Conservation (phyloP, 164 flowering plant species). For the Platanus orientalis region DNA sequence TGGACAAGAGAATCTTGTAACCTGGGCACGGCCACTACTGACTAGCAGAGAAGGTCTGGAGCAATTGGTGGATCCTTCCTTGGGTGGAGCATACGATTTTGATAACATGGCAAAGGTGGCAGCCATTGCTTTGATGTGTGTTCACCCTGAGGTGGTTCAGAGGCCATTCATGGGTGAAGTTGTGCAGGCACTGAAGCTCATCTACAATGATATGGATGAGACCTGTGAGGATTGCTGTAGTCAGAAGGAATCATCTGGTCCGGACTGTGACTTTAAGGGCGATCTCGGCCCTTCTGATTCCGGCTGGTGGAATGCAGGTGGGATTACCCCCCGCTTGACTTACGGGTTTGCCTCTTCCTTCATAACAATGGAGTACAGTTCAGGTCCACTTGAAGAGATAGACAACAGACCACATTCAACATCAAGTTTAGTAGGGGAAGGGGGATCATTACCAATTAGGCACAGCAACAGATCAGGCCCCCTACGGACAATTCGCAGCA, state of each 20-base stretch:
- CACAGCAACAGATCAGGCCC: constrained; percentile 70
- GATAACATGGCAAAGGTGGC: constrained; percentile 1
- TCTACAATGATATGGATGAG: constrained; percentile 48
- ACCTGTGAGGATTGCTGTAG: constrained; percentile 24
- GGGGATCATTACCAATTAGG: constrained; percentile 31
- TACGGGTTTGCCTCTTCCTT: constrained; percentile 60
- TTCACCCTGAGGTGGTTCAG: constrained; percentile 70
- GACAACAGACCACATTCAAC: constrained; percentile 48
- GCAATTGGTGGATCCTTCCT: not conserved
- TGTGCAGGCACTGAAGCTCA: constrained; percentile 69
- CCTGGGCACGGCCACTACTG: not conserved
- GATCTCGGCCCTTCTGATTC: constrained; percentile 50
- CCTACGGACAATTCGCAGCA: constrained; percentile 51
- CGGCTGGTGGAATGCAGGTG: constrained; percentile 25
- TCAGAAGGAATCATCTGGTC: constrained; percentile 18
- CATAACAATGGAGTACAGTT: constrained; percentile 70
- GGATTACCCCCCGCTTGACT: constrained; percentile 43
- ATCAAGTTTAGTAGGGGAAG: constrained; percentile 38
- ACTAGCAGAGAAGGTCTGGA: not conserved
- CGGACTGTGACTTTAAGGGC: constrained; percentile 16
- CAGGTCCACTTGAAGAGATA: constrained; percentile 51
- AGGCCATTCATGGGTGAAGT: constrained; percentile 85
- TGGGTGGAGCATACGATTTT: not conserved
- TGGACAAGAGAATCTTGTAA: not conserved
- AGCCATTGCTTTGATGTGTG: constrained; percentile 29